Conservation (phyloP, 495 filamentous ascomycete species). For the Hyaloscypha finlandica region DNA sequence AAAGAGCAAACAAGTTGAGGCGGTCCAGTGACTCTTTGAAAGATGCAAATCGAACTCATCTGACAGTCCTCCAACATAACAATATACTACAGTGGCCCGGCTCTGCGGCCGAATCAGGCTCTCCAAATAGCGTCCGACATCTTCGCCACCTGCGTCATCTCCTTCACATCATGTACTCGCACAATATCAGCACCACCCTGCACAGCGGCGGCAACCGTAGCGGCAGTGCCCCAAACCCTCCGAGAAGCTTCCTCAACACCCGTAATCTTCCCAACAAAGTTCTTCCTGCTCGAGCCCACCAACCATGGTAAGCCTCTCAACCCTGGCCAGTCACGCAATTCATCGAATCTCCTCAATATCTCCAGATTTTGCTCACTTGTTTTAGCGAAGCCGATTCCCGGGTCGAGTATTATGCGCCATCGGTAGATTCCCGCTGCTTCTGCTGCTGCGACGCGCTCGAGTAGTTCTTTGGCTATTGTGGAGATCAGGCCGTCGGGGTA, state of each 20-base stretch:
- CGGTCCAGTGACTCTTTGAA: too few relatives aligned
- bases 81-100: not conserved
- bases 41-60: too few relatives aligned
- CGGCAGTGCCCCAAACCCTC: conserved; percentile 84
- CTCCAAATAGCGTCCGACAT: conserved; percentile 93
- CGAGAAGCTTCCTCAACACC: conserved; percentile 61
- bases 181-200: conserved; percentile 94
- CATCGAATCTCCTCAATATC: conserved; percentile 65
- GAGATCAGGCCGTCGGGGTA: conserved; percentile 71
- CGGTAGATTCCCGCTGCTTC: conserved; percentile 80
- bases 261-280: conserved; percentile 82
- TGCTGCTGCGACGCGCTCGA: conserved; percentile 69
- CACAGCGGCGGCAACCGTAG: conserved; percentile 83
- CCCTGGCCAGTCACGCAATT: conserved; percentile 62
- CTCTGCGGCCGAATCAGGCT: conserved; percentile 11
- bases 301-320: conserved; percentile 82
- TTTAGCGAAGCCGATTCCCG: conserved; percentile 94
- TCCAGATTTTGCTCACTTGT: conserved; percentile 76
- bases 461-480: conserved; percentile 70
- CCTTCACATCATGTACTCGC: conserved; percentile 87
- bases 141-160: conserved; percentile 85
- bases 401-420: conserved; percentile 95
- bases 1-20: too few relatives aligned
- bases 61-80: not conserved
- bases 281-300: conserved; percentile 85